These are phyloP conservation scores for Metschnikowia reukaufii DNA, from an alignment of 805 yeast species.

Conservation along the genomic window DNA sequence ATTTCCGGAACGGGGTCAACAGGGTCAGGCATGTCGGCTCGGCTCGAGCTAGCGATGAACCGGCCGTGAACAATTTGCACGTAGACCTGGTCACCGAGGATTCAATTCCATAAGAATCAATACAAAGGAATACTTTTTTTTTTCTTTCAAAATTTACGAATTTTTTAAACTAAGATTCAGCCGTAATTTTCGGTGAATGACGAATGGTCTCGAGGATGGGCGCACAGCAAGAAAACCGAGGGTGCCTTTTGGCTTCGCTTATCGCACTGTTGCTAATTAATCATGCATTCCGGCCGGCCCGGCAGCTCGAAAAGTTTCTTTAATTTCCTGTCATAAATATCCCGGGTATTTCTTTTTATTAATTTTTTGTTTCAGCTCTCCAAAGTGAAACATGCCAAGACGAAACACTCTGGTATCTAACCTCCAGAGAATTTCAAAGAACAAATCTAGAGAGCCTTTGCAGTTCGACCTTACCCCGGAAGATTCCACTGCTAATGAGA, in stretches of 20 bases:
- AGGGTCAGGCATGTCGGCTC: no score
- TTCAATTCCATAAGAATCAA: no score
- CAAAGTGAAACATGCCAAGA: slow-evolving; percentile 3
- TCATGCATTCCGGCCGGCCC: neutral
- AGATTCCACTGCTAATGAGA: slow-evolving; percentile 7
- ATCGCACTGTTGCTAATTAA: slow-evolving; percentile 9
- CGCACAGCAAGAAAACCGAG: slow-evolving; percentile 3
- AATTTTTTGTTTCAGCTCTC: neutral
- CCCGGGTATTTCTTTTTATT: neutral
- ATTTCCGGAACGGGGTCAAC: no score
- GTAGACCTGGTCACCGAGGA: no score
- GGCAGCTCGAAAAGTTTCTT: no score
- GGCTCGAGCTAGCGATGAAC: no score
- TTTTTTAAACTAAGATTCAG: no score
- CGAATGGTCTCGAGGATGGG: neutral
- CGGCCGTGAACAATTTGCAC: no score
- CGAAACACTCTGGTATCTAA: slow-evolving; percentile 7
- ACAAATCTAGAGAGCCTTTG: slow-evolving; percentile 10
- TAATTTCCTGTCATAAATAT: neutral
- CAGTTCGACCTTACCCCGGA: slow-evolving; percentile 11
- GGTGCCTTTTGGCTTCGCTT: slow-evolving; percentile 7
- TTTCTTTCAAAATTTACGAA: no score
- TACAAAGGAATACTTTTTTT: no score
- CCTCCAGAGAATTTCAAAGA: slow-evolving; percentile 12
- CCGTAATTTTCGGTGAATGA: no score